Conservation (phyloP, 352 stramenopile genomes). For the Globisporangium viniferum region DNA sequence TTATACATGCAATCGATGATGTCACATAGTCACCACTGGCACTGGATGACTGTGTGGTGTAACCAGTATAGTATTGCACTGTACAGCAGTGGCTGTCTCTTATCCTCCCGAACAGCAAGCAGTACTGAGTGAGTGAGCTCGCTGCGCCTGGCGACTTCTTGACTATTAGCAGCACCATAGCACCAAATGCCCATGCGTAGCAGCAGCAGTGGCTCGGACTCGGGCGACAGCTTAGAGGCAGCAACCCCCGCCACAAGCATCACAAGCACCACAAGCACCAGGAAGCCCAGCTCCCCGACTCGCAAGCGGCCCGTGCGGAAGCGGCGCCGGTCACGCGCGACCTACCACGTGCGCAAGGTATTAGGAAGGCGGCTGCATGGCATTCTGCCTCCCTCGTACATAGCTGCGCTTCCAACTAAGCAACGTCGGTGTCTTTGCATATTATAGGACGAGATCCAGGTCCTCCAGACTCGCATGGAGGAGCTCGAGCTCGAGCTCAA, state of each 20-base stretch:
- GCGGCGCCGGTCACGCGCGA: constrained; percentile 1
- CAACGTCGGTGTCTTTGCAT: no score
- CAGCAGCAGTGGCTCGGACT: background rate
- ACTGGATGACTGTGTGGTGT: no score
- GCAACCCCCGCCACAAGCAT: no score
- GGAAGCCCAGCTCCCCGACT: background rate
- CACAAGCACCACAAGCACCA: background rate
- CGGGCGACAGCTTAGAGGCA: background rate
- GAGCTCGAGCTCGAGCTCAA: constrained; percentile 14
- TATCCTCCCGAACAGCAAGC: background rate
- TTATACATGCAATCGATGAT: background rate
- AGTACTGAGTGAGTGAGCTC: no score
- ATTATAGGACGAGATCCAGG: constrained; percentile 5
- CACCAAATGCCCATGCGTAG: no score
- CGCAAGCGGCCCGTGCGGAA: background rate
- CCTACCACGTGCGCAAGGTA: constrained; percentile 12
- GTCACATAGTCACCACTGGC: no score
- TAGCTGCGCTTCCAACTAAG: no score
- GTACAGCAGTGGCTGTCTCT: background rate
- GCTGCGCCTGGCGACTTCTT: no score
- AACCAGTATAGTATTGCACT: no score
- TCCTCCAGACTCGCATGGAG: constrained; percentile 2
- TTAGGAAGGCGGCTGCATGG: no score
- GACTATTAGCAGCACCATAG: no score
- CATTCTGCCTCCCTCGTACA: no score